Conservation (phyloP, 2,329 filamentous ascomycete species). For the Venturia nashicola region DNA sequence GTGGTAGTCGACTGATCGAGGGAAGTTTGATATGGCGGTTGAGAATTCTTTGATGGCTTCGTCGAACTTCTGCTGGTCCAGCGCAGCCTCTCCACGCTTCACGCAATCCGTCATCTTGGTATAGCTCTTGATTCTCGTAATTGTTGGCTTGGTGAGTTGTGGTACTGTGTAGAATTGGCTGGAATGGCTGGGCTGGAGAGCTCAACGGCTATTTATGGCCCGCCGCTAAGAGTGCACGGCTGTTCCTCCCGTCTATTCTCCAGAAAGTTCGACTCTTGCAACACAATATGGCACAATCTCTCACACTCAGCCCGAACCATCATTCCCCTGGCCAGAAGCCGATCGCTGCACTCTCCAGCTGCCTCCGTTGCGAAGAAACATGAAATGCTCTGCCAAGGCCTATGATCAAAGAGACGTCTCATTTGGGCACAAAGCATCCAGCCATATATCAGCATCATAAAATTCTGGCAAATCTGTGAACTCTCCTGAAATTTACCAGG, state of each 20-base stretch:
- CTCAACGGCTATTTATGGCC: not conserved
- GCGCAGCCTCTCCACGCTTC: conserved; percentile 46
- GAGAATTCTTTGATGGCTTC: conserved; percentile 58
- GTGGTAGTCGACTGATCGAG: conserved; percentile 64
- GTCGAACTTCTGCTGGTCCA: conserved; percentile 50
- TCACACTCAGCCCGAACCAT: not conserved
- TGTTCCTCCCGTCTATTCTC: not conserved
- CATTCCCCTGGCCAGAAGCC: not conserved
- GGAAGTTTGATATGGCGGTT: conserved; percentile 47
- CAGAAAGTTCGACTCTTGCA: not conserved
- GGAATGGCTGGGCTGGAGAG: not conserved
- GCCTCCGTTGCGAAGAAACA: not conserved
- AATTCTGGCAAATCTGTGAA: not conserved
- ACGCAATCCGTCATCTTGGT: conserved; percentile 36
- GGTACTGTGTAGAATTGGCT: not conserved
- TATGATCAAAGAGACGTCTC: no score
- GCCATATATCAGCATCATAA: no score
- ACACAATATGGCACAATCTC: not conserved
- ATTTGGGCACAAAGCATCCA: not conserved
- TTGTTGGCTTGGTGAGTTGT: no score
- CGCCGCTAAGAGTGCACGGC: not conserved
- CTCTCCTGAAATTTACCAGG: no score
- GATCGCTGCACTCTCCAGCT: not conserved
- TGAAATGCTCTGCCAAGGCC: not conserved
- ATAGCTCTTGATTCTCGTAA: no score